These are phyloP conservation scores for Cryptococcus maquisensis DNA, from an alignment of 1,284 basidiomycete species.

Conservation along the genomic window DNA sequence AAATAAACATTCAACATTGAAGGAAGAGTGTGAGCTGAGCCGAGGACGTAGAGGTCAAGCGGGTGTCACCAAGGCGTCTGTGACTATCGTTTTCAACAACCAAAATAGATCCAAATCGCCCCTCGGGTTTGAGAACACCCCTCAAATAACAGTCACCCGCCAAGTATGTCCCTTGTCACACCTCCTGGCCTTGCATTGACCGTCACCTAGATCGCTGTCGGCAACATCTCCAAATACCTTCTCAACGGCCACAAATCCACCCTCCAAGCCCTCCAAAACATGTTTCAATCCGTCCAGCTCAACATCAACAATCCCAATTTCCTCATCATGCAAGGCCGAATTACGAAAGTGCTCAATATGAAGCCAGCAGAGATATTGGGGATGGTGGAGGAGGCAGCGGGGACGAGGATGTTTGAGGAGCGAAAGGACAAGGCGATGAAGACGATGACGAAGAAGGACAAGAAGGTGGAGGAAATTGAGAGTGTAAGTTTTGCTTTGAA, in stretches of 20 bases:
- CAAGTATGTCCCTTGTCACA: constrained; percentile 59
- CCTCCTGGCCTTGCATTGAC: not conserved
- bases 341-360: constrained; percentile 98
- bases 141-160: constrained; percentile 93
- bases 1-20: constrained; percentile 2
- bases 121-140: constrained; percentile 72
- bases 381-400: constrained; percentile 98
- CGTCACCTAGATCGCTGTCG: constrained; percentile 70
- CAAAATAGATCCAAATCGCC: constrained; percentile 86
- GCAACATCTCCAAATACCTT: constrained; percentile 93
- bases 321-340: constrained; percentile 97
- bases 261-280: constrained; percentile 80
- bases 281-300: constrained; percentile 96
- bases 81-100: constrained; percentile 99
- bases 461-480: constrained; percentile 86
- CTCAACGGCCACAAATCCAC: constrained; percentile 94
- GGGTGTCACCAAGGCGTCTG: constrained; percentile 93
- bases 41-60: constrained; percentile 77
- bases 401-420: constrained; percentile 99
- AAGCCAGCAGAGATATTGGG: constrained; percentile 94
- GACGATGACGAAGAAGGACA: constrained; percentile 97
- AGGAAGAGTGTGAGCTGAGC: not conserved
- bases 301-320: constrained; percentile 99
- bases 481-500: constrained; percentile 45
- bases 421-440: constrained; percentile 95